Percentiles rank a stretch among this genome's conserved stretches.
phyloP scores from a whole-genome alignment of 306 rosid genomes.

The Sicyos baderoa region DNA sequence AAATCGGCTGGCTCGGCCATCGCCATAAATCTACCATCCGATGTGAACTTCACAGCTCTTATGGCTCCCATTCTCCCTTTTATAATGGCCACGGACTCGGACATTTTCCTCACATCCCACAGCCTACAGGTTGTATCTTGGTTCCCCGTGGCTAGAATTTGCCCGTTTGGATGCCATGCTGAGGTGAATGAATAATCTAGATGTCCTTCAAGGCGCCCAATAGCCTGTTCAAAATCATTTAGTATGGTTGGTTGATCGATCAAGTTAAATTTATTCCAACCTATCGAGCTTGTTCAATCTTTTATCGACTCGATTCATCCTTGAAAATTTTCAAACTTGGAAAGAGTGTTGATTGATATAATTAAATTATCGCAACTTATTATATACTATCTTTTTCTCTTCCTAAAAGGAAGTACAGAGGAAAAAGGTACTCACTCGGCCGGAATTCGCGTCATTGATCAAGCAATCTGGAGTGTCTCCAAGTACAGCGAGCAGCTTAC shows the following conservation, averaged over 20 bases:
- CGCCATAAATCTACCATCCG: constrained; percentile 71
- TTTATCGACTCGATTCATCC: too few relatives aligned
- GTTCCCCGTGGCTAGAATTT: constrained; percentile 70
- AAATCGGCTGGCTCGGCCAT: constrained; percentile 90
- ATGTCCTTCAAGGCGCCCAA: constrained; percentile 46
- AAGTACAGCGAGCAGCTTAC: constrained; percentile 67
- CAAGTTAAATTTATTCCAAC: too few relatives aligned
- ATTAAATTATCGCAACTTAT: too few relatives aligned
- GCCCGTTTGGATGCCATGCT: constrained; percentile 77
- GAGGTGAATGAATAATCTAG: constrained; percentile 78
- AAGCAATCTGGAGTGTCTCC: constrained; percentile 81
- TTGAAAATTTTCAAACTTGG: too few relatives aligned
- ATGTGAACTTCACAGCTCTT: constrained; percentile 62
- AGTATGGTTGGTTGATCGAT: neutral
- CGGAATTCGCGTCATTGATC: constrained; percentile 47
- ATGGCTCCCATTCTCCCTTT: constrained; percentile 87
- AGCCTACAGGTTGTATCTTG: constrained; percentile 78
- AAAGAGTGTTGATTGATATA: too few relatives aligned
- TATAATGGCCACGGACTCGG: constrained; percentile 58
- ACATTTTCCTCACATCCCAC: constrained; percentile 70
- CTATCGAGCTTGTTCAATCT: too few relatives aligned
- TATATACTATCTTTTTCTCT: neutral
- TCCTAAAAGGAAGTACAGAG: neutral
- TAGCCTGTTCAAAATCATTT: constrained; percentile 31
- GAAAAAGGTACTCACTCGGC: constrained; percentile 19